Percentiles rank a stretch among this genome's conserved stretches.
Evolutionary conservation across 2,329 filamentous ascomycete genomes (phyloP).

Genomic region (Tolypocladium paradoxum): DNA sequence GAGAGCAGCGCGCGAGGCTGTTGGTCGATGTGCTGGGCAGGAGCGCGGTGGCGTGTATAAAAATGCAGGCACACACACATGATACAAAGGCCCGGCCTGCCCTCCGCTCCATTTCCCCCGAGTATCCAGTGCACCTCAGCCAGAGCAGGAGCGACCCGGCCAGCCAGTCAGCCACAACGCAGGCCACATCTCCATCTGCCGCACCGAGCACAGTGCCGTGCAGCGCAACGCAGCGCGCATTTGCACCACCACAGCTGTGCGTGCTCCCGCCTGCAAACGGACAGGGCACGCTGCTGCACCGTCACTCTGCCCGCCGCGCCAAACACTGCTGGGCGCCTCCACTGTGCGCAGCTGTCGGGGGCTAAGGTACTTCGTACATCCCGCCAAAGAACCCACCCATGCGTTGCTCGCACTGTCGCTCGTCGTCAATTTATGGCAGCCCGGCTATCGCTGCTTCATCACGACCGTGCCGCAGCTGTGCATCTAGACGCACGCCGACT

Average conservation of each 20-base stretch:
- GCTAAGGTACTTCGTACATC: too few species aligned
- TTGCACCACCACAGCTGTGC: not conserved
- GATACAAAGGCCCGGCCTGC: constrained; percentile 32
- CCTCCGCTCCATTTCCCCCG: constrained; percentile 29
- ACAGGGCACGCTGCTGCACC: not conserved
- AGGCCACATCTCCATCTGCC: not conserved
- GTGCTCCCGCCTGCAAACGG: not conserved
- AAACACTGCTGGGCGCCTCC: not conserved
- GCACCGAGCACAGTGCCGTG: not conserved
- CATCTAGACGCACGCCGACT: not conserved
- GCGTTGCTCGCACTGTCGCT: not conserved
- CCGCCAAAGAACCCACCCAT: too few species aligned
- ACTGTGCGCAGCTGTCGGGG: not conserved
- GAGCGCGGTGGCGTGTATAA: constrained; percentile 27
- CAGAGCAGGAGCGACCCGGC: not conserved
- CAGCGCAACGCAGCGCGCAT: not conserved
- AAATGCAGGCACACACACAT: constrained; percentile 32
- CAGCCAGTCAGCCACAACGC: not conserved
- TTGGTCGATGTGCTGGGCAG: constrained; percentile 16
- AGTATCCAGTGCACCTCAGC: constrained; percentile 4
- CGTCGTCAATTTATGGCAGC: not conserved
- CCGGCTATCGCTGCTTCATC: not conserved
- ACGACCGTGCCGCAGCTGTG: not conserved
- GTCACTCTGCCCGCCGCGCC: not conserved
- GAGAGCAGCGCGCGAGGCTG: constrained; percentile 21